Conservation (phyloP, 1,139 yeast genomes). For the Suhomyces atakaporum region DNA sequence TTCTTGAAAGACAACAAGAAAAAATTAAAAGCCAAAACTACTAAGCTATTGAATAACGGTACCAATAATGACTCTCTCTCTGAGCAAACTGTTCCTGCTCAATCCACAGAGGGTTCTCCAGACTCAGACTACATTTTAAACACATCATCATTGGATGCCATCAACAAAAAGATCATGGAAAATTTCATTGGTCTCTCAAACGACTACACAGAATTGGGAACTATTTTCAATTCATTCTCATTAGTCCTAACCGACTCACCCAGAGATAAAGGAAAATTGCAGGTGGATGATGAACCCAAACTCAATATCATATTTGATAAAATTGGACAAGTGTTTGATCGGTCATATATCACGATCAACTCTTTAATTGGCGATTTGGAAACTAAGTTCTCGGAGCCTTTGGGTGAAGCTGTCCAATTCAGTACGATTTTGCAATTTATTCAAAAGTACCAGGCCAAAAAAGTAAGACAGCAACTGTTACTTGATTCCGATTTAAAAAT, state of each 20-base stretch:
- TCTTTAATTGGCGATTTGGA: slow-evolving; percentile 68
- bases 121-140: slow-evolving; percentile 23
- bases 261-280: slow-evolving; percentile 19
- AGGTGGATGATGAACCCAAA: slow-evolving; percentile 32
- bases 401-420: slow-evolving; percentile 80
- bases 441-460: slow-evolving; percentile 67
- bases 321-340: slow-evolving; percentile 80
- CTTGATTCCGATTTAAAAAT: slow-evolving; percentile 56
- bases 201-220: slow-evolving; percentile 72
- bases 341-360: slow-evolving; percentile 66
- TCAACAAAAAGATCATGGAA: slow-evolving; percentile 64
- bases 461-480: slow-evolving; percentile 64
- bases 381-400: slow-evolving; percentile 77
- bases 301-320: slow-evolving; percentile 55
- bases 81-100: not conserved
- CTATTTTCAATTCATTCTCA: slow-evolving; percentile 71
- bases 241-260: slow-evolving; percentile 54
- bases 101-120: slow-evolving; percentile 5
- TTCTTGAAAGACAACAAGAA: slow-evolving; percentile 39
- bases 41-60: slow-evolving; percentile 21
- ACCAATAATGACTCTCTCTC: slow-evolving; percentile 6
- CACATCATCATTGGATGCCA: slow-evolving; percentile 59
- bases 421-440: slow-evolving; percentile 68
- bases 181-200: slow-evolving; percentile 63
- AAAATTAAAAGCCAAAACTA: slow-evolving; percentile 32